Percentiles rank a stretch among this genome's conserved stretches.
Evolutionary conservation across 225 moss, liverwort and hornwort species (phyloP).

Genomic region (Climacium dendroides): DNA sequence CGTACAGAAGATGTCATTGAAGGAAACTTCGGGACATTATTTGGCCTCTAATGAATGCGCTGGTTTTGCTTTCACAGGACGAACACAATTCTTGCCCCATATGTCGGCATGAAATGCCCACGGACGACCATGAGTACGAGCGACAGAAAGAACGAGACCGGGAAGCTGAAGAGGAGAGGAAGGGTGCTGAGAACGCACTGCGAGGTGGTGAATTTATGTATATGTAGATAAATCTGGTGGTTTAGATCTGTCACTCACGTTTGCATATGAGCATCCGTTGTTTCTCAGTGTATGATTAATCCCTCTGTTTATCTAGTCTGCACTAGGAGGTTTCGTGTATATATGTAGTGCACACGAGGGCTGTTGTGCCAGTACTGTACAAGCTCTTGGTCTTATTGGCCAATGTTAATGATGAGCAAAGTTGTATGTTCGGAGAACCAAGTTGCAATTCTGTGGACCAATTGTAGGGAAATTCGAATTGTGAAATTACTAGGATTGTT

Average conservation of each 20-base stretch:
- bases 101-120: conserved; percentile 83
- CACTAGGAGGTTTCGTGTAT: not conserved
- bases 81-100: conserved; percentile 94
- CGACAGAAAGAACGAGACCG: conserved; percentile 79
- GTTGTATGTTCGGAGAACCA: not conserved
- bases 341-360: not conserved
- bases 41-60: not conserved
- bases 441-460: not conserved
- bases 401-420: not conserved
- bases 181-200: conserved; percentile 59
- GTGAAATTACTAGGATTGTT: not conserved
- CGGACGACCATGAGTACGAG: conserved; percentile 90
- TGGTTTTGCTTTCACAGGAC: conserved; percentile 32
- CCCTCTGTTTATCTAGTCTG: not conserved
- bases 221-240: conserved; percentile 14
- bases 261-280: not conserved
- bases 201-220: conserved; percentile 97
- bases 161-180: conserved; percentile 86
- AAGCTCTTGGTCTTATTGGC: not conserved
- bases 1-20: not conserved
- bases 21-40: not conserved
- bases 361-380: not conserved
- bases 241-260: not conserved
- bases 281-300: not conserved
- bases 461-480: not conserved